phyloP scores from a whole-genome alignment of 2,329 filamentous ascomycete species.

The Cytospora piceae region DNA sequence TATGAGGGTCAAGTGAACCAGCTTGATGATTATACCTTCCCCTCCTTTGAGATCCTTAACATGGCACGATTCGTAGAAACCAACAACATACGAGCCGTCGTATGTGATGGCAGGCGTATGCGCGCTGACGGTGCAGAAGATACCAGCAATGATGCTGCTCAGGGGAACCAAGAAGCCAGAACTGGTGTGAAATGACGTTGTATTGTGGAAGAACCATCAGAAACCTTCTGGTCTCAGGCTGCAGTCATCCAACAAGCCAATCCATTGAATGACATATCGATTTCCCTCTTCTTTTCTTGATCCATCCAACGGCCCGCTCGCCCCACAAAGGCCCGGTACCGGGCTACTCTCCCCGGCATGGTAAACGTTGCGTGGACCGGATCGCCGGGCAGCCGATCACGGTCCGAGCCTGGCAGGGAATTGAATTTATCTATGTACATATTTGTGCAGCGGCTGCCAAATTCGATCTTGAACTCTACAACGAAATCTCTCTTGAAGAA shows the following conservation, averaged over 20 bases:
- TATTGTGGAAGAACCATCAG: too few species aligned
- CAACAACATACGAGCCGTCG: neutral
- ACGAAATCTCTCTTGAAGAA: too few species aligned
- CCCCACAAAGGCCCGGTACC: neutral
- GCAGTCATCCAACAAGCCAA: neutral
- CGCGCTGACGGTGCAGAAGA: neutral
- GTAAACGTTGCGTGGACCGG: constrained; percentile 4
- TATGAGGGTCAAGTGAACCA: neutral
- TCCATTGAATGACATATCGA: neutral
- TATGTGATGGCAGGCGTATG: neutral
- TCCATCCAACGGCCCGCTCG: neutral
- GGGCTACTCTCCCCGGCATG: neutral
- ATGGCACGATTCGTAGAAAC: neutral
- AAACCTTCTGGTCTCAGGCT: neutral
- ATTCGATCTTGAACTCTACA: neutral
- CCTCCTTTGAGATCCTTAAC: neutral
- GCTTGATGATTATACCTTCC: neutral
- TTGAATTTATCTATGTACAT: too few species aligned
- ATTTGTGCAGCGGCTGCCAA: neutral
- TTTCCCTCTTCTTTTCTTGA: neutral
- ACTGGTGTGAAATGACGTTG: neutral
- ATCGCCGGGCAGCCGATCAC: constrained; percentile 21
- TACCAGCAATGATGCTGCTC: neutral
- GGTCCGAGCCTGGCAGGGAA: constrained; percentile 19
- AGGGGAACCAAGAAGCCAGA: neutral